Base-by-base conservation (phyloP, 306 rosid genomes). In the Prunus padus region DNA sequence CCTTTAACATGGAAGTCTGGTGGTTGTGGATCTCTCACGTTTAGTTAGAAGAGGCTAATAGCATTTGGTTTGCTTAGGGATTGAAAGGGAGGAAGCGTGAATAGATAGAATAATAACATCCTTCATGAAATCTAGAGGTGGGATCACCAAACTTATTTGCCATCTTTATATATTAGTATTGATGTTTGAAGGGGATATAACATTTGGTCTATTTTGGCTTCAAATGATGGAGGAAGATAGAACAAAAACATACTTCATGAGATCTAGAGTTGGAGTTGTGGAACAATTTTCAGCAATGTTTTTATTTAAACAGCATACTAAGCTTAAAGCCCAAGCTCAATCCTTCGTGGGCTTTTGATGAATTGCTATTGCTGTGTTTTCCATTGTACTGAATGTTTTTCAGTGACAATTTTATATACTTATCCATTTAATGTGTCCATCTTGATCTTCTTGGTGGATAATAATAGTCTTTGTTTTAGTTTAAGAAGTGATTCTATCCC, bases 401-500 rank as follows among this genome's bases (percentile, higher is more conserved):
- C 4, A 0, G 44, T 13, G 42, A 15, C 44, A 61, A 15, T 28
- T 28, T 40, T 20, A 23, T 44, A 3, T 63, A 8, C 9, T 62
- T 72, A 45, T 26, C 60, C 42, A 26, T n/a, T 33, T 47, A 16
- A 1, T 60, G 30, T 74, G 62, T 60, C 30, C 46, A 28, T 73
- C 68, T 62, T 28, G 50, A 15, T 47, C 47, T 46, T 51, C 59
- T n/a, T 74, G 8, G 54, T 19, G 11, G 8, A 22, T 18, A 46
- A n/a, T 40, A 47, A 11, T 42, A 3, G 54, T 44, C 4, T 44
- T 18, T 40, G 19, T 52, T 33, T 52, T 45, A 40, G 30, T 5
- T 46, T 49, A 54, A 51, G 30, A 10, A 44, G 55, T 50, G 40
- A 57, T 73, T 63, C 13, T 73, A 45, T 80, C 46, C 42, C 26